phyloP scores from a whole-genome alignment of 768 basidiomycete species.

The Boletales sp. region DNA sequence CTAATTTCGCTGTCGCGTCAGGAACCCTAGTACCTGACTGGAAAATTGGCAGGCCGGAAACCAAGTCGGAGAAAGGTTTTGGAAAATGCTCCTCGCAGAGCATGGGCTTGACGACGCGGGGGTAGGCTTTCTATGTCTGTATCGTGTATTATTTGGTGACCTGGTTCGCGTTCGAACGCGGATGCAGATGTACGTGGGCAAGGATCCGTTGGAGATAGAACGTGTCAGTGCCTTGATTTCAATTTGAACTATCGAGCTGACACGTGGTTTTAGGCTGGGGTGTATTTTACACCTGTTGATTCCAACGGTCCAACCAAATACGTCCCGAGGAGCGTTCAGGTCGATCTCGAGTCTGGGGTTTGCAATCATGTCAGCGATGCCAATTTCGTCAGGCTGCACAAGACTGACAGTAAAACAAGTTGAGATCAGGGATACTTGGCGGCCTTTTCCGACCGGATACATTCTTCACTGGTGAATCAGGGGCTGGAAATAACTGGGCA shows the following conservation, averaged over 20 bases:
- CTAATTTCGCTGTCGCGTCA: neutral
- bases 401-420: constrained; percentile 33
- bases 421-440: constrained; percentile 69
- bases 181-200: constrained; percentile 62
- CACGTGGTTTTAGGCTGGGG: constrained; percentile 51
- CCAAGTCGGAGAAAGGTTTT: constrained; percentile 83
- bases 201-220: constrained; percentile 69
- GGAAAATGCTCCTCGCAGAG: constrained; percentile 83
- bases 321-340: constrained; percentile 85
- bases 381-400: neutral
- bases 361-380: constrained; percentile 61
- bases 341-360: constrained; percentile 89
- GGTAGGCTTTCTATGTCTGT: constrained; percentile 36
- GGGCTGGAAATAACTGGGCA: constrained; percentile 93
- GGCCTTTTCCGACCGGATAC: constrained; percentile 85
- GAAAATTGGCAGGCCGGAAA: constrained; percentile 55
- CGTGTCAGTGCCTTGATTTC: constrained; percentile 46
- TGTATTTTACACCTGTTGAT: constrained; percentile 78
- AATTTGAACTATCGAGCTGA: neutral
- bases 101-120: constrained; percentile 76
- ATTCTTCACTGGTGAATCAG: constrained; percentile 57
- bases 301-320: constrained; percentile 57
- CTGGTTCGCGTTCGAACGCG: constrained; percentile 6
- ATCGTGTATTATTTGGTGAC: constrained; percentile 13
- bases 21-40: constrained; percentile 16